These are phyloP conservation scores for Jackrogersella multiformis DNA, from an alignment of 495 filamentous ascomycete genomes.

Conservation along the genomic window DNA sequence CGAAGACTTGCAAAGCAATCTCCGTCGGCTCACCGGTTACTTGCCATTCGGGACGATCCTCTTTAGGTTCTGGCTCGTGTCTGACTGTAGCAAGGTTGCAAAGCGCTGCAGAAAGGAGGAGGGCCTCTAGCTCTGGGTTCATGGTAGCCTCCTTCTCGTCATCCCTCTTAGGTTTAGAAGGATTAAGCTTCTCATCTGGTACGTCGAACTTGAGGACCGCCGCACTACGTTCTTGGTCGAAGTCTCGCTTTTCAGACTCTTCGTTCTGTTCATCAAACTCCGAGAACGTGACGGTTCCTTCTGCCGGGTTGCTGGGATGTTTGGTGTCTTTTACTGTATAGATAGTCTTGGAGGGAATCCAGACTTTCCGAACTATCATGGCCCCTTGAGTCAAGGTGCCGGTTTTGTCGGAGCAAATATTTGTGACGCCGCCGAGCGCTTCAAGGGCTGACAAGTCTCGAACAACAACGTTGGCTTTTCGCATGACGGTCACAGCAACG, in stretches of 20 bases:
- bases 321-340: constrained; percentile 67
- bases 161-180: constrained; percentile 36
- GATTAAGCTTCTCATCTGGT: constrained; percentile 55
- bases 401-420: constrained; percentile 91
- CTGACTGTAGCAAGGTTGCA: constrained; percentile 81
- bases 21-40: constrained; percentile 85
- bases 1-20: constrained; percentile 83
- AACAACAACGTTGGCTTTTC: constrained; percentile 78
- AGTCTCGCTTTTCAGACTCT: constrained; percentile 53
- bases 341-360: constrained; percentile 70
- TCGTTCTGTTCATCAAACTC: constrained; percentile 31
- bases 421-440: constrained; percentile 84
- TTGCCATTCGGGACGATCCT: constrained; percentile 63
- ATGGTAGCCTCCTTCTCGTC: constrained; percentile 46
- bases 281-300: constrained; percentile 61
- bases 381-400: constrained; percentile 82
- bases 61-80: constrained; percentile 54
- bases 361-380: constrained; percentile 82
- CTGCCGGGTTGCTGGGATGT: constrained; percentile 66
- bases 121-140: constrained; percentile 65
- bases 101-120: constrained; percentile 75
- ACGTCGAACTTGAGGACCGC: constrained; percentile 64
- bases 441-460: constrained; percentile 81
- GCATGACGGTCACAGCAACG: constrained; percentile 80
- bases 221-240: constrained; percentile 61